Percentiles rank a stretch among this genome's conserved stretches.
These are phyloP conservation scores for Phialocephala sp. DNA, from an alignment of 2,329 filamentous ascomycete genomes.

Conservation along the genomic window DNA sequence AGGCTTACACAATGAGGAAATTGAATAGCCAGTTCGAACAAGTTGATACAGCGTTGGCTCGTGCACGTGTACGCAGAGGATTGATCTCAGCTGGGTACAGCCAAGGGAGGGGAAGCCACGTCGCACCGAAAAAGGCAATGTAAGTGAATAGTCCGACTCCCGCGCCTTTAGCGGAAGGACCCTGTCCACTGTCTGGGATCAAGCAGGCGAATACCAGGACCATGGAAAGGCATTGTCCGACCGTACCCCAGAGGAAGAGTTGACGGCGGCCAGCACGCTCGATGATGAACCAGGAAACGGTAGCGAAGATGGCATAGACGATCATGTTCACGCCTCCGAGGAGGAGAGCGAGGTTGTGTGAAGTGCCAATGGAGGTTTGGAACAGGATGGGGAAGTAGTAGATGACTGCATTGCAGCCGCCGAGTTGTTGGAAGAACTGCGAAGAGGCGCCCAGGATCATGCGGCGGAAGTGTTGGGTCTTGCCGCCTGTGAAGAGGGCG, in stretches of 20 bases:
- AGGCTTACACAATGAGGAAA: conserved; percentile 51
- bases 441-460: conserved; percentile 56
- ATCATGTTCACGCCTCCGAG: conserved; percentile 62
- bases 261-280: conserved; percentile 69
- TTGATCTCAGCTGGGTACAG: conserved; percentile 67
- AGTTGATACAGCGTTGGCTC: conserved; percentile 68
- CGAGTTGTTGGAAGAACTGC: conserved; percentile 60
- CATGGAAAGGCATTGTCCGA: conserved; percentile 70
- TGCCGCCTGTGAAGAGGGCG: conserved; percentile 56
- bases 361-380: conserved; percentile 52
- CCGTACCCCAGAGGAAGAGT: conserved; percentile 73
- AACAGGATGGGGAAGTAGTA: conserved; percentile 59
- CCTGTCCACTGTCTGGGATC: conserved; percentile 41
- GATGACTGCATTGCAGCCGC: conserved; percentile 52
- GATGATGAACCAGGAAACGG: conserved; percentile 56
- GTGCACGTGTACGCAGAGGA: conserved; percentile 63
- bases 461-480: conserved; percentile 59
- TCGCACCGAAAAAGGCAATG: conserved; percentile 65
- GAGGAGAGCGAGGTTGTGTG: conserved; percentile 56
- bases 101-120: conserved; percentile 67
- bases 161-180: conserved; percentile 45
- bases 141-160: conserved; percentile 65
- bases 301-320: conserved; percentile 59
- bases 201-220: conserved; percentile 54
- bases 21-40: conserved; percentile 60